Percentiles rank a stretch among this genome's conserved stretches.
Evolutionary conservation across 805 yeast species (phyloP).

Genomic region (Saccharomycopsis sp.): DNA sequence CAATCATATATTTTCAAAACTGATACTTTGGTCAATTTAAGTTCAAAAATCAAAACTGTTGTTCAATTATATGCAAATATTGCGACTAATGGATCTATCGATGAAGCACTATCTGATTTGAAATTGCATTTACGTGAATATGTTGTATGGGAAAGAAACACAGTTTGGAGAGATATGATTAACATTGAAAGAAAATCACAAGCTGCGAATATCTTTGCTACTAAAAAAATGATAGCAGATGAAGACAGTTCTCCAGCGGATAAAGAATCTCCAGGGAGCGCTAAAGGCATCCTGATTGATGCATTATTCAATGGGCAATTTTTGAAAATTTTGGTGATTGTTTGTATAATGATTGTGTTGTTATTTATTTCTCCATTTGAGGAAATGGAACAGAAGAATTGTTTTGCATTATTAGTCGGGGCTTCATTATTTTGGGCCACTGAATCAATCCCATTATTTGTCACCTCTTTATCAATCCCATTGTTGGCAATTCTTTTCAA

Average conservation of each 20-base stretch:
- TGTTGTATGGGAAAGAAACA: slow-evolving; percentile 94
- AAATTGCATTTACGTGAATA: slow-evolving; percentile 71
- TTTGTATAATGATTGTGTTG: slow-evolving; percentile 38
- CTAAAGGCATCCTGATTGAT: neutral
- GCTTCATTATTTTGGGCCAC: slow-evolving; percentile 94
- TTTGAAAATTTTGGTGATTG: slow-evolving; percentile 4
- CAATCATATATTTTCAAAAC: slow-evolving; percentile 50
- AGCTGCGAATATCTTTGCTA: slow-evolving; percentile 46
- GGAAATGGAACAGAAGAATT: slow-evolving; percentile 58
- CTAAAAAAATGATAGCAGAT: neutral
- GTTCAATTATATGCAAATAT: slow-evolving; percentile 50
- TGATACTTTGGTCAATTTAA: slow-evolving; percentile 41
- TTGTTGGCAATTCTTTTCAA: slow-evolving; percentile 66
- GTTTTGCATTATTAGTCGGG: slow-evolving; percentile 75
- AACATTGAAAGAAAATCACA: slow-evolving; percentile 83
- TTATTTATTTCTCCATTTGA: slow-evolving; percentile 46
- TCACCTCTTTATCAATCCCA: slow-evolving; percentile 83
- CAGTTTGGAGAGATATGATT: slow-evolving; percentile 96
- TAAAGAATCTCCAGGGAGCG: neutral
- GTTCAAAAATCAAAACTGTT: slow-evolving; percentile 45
- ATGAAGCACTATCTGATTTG: slow-evolving; percentile 42
- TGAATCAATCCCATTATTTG: slow-evolving; percentile 87
- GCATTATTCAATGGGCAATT: slow-evolving; percentile 9
- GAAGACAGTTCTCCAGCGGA: neutral
- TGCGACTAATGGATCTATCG: slow-evolving; percentile 32